These are phyloP conservation scores for Cryphonectria japonica DNA, from an alignment of 2,329 filamentous ascomycete species.

Conservation along the genomic window DNA sequence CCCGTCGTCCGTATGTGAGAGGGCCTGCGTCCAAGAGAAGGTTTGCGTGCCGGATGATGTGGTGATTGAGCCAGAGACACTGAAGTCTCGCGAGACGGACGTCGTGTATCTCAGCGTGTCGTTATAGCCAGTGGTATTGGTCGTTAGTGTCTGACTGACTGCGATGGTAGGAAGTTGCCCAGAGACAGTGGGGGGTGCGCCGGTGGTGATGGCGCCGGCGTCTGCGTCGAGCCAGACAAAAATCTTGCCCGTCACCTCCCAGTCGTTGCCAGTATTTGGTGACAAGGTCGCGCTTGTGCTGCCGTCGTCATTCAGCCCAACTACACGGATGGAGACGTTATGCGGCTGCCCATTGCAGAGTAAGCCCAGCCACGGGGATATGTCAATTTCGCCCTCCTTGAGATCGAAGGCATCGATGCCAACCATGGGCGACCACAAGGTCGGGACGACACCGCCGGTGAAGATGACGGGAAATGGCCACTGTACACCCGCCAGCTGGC, in stretches of 20 bases:
- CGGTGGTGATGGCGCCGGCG: constrained; percentile 55
- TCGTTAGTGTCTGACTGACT: constrained; percentile 51
- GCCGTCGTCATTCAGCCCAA: constrained; percentile 63
- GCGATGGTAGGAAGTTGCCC: constrained; percentile 48
- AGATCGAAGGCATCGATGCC: constrained; percentile 81
- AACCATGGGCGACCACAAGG: constrained; percentile 77
- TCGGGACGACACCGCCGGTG: constrained; percentile 76
- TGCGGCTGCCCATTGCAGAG: constrained; percentile 69
- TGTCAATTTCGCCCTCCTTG: constrained; percentile 78
- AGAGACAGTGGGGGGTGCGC: constrained; percentile 40
- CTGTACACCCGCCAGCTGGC: constrained; percentile 69
- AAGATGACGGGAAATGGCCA: constrained; percentile 86
- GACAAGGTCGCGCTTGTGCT: constrained; percentile 52
- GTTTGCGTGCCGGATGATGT: constrained; percentile 44
- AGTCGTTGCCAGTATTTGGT: constrained; percentile 63
- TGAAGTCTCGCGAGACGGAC: constrained; percentile 57
- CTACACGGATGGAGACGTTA: constrained; percentile 69
- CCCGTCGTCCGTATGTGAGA: constrained; percentile 58
- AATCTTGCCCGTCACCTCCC: constrained; percentile 78
- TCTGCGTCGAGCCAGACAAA: constrained; percentile 71
- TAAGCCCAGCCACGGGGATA: constrained; percentile 74
- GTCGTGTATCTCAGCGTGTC: constrained; percentile 63
- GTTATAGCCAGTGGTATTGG: constrained; percentile 57
- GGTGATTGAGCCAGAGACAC: constrained; percentile 54
- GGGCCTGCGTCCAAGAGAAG: constrained; percentile 60